These are phyloP conservation scores for Candida ortonii DNA, from an alignment of 805 yeast genomes.

Conservation along the genomic window DNA sequence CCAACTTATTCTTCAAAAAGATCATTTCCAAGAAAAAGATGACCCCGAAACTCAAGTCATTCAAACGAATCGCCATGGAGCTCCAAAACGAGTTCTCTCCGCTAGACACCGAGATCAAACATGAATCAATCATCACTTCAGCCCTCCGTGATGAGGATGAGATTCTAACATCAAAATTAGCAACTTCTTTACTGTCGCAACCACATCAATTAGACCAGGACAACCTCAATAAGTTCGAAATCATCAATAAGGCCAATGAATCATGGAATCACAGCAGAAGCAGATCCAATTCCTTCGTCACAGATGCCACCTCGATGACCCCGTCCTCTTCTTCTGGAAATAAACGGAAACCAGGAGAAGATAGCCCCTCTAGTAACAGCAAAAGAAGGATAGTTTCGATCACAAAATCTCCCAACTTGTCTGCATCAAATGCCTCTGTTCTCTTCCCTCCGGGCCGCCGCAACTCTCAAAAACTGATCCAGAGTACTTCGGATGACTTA, in stretches of 20 bases:
- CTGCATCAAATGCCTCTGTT: conserved; percentile 2
- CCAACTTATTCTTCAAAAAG: conserved; percentile 31
- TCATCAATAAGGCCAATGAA: conserved; percentile 35
- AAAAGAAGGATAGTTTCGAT: conserved; percentile 26
- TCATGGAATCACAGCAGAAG: conserved; percentile 33
- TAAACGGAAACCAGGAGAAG: conserved; percentile 21
- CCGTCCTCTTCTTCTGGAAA: conserved; percentile 2
- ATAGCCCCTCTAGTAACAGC: conserved; percentile 3
- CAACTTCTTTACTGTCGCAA: conserved; percentile 14
- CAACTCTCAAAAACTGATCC: conserved; percentile 28
- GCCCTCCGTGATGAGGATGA: conserved; percentile 32
- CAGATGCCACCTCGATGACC: conserved; percentile 9
- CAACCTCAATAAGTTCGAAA: conserved; percentile 30
- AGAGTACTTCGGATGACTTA: conserved; percentile 31
- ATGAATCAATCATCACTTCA: conserved; percentile 34
- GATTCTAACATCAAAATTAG: conserved; percentile 16
- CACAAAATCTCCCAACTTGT: conserved; percentile 5
- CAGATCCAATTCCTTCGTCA: conserved; percentile 8
- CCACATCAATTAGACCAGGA: conserved; percentile 7
- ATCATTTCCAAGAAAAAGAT: conserved; percentile 27
- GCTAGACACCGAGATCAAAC: conserved; percentile 33
- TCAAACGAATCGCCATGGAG: conserved; percentile 34
- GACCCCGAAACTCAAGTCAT: conserved; percentile 35
- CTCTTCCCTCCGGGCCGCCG: conserved; percentile 20
- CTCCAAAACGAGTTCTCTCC: conserved; percentile 35